Base-by-base conservation (phyloP, 192 early-diverging fungal species). In the Coemansia sp. region DNA sequence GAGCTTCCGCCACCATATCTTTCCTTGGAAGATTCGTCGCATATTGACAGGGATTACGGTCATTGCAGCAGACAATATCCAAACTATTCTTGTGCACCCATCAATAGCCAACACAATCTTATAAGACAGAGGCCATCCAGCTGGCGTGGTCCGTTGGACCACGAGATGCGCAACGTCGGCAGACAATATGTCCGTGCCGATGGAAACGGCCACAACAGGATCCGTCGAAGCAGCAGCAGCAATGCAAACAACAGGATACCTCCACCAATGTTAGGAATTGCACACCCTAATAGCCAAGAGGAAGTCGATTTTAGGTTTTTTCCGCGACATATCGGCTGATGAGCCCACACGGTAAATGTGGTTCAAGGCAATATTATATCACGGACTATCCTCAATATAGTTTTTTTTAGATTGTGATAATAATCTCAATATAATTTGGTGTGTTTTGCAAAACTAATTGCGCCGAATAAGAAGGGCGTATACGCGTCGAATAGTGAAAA, bases 1-100 rank as follows among this genome's bases (percentile, higher is more conserved):
- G 79, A 72, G 9, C 69, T 64, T 43, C 79, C 79, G 20, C 79
- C 79, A 30, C 57, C 79, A 6, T 81, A 81, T 7, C 58, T 58
- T 25, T 58, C 35, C 37, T 46, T 49, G 31, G 26, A 25, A 2
- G 49, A 58, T 23, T 53, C 61, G 1, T 60, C 63, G 10, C 70
- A 46, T 18, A 57, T 31, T 2, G 8, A 18, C 30, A n/a, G 31
- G 7, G 55, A 25, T 7, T 12, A 26, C 48, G 23, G 25, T 13
- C 3, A 16, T 26, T 34, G 18, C 25, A 34, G 18, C 15, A 33
- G 12, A 18, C 29, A 13, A 15, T 34, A 4, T 3, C 18, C 30
- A 7, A 20, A 5, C 31, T 12, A n/a, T 15, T 21, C 55, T 34
- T 18, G 55, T 8, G 30, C 55, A 34, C 12, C 20, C 30, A 57